A percentile compares a stretch with the other conserved stretches of the same genome.
These are phyloP conservation scores for Barnettozyma sucrosica DNA, from an alignment of 805 yeast genomes.

Conservation along the genomic window DNA sequence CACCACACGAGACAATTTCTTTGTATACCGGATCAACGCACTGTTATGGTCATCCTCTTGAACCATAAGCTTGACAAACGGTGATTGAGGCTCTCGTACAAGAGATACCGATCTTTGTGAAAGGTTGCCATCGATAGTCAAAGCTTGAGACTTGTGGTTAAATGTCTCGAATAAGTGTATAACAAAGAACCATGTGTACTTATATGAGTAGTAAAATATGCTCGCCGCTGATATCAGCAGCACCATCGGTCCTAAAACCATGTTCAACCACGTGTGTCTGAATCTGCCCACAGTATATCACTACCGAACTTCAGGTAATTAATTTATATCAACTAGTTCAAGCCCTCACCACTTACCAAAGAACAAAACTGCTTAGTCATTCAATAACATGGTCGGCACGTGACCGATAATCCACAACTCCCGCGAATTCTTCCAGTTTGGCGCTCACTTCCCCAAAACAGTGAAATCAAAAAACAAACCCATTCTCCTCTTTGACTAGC, in stretches of 20 bases:
- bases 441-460: not conserved
- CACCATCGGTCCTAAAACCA: not conserved
- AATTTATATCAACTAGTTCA: no score
- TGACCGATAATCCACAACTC: not conserved
- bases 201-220: conserved; percentile 15
- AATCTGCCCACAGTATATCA: not conserved
- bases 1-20: conserved; percentile 13
- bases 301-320: not conserved
- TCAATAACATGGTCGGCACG: not conserved
- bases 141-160: conserved; percentile 2
- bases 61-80: conserved; percentile 11
- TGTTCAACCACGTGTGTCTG: not conserved
- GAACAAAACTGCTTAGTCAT: not conserved
- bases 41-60: conserved; percentile 2
- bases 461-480: not conserved
- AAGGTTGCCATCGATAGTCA: not conserved
- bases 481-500: not conserved
- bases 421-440: not conserved
- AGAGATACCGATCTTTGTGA: not conserved
- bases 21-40: conserved; percentile 4
- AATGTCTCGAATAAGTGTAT: conserved; percentile 20
- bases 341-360: not conserved
- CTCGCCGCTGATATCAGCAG: conserved; percentile 6
- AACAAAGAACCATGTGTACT: conserved; percentile 17
- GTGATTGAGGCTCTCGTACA: conserved; percentile 7